phyloP scores from a whole-genome alignment of 2,329 filamentous ascomycete species.

The Didymellaceae sp. region DNA sequence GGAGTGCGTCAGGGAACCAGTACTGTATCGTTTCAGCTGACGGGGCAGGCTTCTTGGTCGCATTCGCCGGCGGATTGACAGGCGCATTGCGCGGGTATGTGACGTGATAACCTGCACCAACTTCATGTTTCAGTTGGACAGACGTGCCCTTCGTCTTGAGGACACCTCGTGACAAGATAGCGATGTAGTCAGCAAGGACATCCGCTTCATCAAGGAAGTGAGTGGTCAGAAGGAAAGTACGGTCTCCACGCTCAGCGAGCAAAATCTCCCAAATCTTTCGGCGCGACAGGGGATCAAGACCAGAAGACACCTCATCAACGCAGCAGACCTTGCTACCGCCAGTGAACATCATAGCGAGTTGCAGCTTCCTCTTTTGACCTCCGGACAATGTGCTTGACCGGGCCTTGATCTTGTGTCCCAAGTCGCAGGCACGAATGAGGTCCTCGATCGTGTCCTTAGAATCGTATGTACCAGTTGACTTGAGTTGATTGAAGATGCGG shows the following conservation, averaged over 20 bases:
- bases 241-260: constrained; percentile 77
- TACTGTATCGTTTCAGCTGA: constrained; percentile 74
- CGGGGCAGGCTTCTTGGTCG: constrained; percentile 51
- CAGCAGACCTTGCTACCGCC: constrained; percentile 88
- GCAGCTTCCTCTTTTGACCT: constrained; percentile 89
- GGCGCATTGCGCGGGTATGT: constrained; percentile 40
- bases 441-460: constrained; percentile 65
- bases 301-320: constrained; percentile 89
- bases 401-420: constrained; percentile 75
- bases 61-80: constrained; percentile 59
- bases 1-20: constrained; percentile 70
- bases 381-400: constrained; percentile 81
- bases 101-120: constrained; percentile 86
- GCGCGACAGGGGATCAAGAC: constrained; percentile 83
- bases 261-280: constrained; percentile 95
- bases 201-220: constrained; percentile 96
- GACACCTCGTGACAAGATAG: constrained; percentile 82
- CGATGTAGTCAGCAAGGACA: constrained; percentile 85
- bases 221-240: constrained; percentile 87
- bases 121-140: constrained; percentile 80
- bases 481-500: constrained; percentile 81
- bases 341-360: constrained; percentile 94
- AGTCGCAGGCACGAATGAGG: constrained; percentile 74
- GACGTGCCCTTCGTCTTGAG: constrained; percentile 84
- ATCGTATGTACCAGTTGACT: constrained; percentile 63